A percentile compares a stretch with the other conserved stretches of the same genome.
Evolutionary conservation across 176 grass and related monocot genomes (phyloP).

Genomic region (Avena sativa): DNA sequence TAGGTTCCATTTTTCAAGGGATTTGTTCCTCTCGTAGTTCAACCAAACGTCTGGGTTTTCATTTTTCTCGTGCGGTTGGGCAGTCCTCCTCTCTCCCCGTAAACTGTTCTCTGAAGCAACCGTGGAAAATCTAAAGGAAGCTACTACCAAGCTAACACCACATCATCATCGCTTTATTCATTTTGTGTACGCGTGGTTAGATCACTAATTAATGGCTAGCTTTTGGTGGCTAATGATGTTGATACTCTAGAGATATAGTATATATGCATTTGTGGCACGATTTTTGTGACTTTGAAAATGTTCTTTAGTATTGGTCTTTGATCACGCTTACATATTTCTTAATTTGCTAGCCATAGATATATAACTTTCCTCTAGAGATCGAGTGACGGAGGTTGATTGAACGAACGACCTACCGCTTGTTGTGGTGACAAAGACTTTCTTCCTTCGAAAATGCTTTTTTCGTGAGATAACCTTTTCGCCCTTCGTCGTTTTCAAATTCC

Average conservation of each 20-base stretch:
- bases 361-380: constrained; percentile 7
- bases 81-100: constrained; percentile 40
- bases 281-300: background rate
- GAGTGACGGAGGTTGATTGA: constrained; percentile 49
- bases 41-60: constrained; percentile 28
- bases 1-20: background rate
- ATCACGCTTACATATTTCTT: background rate
- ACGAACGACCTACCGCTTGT: constrained; percentile 48
- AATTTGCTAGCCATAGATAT: background rate
- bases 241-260: constrained; percentile 5
- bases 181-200: constrained; percentile 29
- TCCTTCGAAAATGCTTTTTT: constrained; percentile 32
- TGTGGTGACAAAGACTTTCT: constrained; percentile 42
- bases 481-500: constrained; percentile 23
- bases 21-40: background rate
- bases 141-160: constrained; percentile 20
- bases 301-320: background rate
- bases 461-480: background rate
- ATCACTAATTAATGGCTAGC: constrained; percentile 27
- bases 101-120: constrained; percentile 55
- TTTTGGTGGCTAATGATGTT: constrained; percentile 29
- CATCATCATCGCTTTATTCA: background rate
- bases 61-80: constrained; percentile 41
- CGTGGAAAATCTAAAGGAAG: constrained; percentile 8
- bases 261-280: constrained; percentile 13